Conservation (phyloP, 163 green algal species). For the Chlamydomonas reinhardtii region DNA sequence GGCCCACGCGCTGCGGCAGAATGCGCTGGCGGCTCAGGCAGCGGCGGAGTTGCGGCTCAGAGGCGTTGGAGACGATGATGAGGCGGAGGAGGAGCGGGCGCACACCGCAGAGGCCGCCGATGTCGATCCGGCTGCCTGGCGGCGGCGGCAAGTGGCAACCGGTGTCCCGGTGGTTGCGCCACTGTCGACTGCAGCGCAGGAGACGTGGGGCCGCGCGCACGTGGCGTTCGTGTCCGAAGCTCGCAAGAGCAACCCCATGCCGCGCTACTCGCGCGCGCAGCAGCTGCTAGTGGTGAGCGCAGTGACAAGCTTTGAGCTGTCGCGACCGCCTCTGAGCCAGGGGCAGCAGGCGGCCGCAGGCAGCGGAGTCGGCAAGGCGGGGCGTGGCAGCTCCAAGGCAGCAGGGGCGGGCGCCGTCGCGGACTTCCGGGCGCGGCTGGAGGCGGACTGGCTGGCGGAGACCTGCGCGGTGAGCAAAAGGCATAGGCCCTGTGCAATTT, state of each 20-base stretch:
- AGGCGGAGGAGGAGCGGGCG: too few relatives aligned
- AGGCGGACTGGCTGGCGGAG: not conserved
- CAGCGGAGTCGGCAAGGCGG: not conserved
- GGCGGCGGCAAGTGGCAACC: too few relatives aligned
- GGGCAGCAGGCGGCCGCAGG: not conserved
- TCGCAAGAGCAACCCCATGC: not conserved
- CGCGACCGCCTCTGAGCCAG: not conserved
- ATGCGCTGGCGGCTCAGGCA: too few relatives aligned
- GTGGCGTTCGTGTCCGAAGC: not conserved
- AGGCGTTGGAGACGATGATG: too few relatives aligned
- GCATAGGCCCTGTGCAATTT: too few relatives aligned
- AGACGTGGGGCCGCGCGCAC: not conserved
- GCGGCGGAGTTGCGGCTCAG: too few relatives aligned
- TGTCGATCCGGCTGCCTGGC: too few relatives aligned
- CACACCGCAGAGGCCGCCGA: too few relatives aligned
- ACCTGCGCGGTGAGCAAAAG: not conserved
- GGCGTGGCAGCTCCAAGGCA: too few relatives aligned
- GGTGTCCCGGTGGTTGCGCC: not conserved
- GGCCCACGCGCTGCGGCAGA: not conserved
- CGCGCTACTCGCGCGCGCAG: not conserved
- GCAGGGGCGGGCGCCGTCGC: not conserved
- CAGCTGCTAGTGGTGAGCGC: not conserved
- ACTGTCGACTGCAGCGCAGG: not conserved
- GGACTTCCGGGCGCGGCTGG: not conserved
- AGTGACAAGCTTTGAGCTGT: not conserved